These are phyloP conservation scores for Sophora flavescens DNA, from an alignment of 306 rosid species.

Conservation along the genomic window DNA sequence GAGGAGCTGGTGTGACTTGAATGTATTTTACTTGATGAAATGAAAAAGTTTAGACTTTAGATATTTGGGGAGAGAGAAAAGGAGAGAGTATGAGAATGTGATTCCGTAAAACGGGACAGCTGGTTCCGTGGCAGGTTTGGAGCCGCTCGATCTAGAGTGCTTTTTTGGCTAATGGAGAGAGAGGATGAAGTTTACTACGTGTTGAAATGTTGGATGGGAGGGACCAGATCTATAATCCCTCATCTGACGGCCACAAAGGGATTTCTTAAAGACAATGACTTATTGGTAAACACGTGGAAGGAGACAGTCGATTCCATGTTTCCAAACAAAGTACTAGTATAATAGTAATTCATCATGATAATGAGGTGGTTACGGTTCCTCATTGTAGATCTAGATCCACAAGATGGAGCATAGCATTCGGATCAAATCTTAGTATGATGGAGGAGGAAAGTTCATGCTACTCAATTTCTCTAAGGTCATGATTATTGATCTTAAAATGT, in stretches of 20 bases:
- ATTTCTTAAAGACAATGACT: conserved; percentile 19
- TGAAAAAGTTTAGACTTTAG: conserved; percentile 40
- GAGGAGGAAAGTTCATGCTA: background rate
- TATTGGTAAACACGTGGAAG: conserved; percentile 54
- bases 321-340: conserved; percentile 26
- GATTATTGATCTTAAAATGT: background rate
- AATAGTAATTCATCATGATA: background rate
- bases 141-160: conserved; percentile 64
- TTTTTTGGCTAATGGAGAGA: conserved; percentile 6
- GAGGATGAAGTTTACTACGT: conserved; percentile 45
- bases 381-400: conserved; percentile 40
- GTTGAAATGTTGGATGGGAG: conserved; percentile 38
- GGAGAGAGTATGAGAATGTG: conserved; percentile 12
- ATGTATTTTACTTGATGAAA: conserved; percentile 47
- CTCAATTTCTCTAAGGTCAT: background rate
- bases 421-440: conserved; percentile 10
- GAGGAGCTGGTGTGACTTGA: conserved; percentile 38
- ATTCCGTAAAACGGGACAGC: conserved; percentile 53
- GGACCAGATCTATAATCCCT: conserved; percentile 38
- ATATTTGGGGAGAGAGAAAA: conserved; percentile 22
- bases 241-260: conserved; percentile 61
- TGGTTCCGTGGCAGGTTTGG: conserved; percentile 46
- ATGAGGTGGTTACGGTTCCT: conserved; percentile 14
- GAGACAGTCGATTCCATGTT: conserved; percentile 46
- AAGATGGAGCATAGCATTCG: background rate